phyloP scores from a whole-genome alignment of 495 filamentous ascomycete genomes.

The Chaetomium cochliodes region DNA sequence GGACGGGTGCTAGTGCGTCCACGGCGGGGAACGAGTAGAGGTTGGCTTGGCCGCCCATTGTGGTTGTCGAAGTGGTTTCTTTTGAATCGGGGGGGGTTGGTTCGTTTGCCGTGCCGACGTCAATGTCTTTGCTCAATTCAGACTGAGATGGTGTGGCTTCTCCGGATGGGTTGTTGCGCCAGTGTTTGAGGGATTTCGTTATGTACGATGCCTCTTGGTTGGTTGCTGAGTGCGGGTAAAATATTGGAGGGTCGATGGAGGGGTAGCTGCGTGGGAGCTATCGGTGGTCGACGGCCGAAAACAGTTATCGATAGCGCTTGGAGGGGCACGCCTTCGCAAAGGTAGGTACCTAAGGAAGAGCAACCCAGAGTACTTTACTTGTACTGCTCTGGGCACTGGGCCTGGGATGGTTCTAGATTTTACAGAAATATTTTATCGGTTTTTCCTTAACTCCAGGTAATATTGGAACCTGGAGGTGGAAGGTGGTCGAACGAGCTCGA shows the following conservation, averaged over 20 bases:
- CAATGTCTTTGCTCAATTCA: background rate
- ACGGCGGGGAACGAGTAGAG: constrained; percentile 75
- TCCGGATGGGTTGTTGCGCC: background rate
- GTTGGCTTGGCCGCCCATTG: constrained; percentile 73
- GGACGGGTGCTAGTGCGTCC: constrained; percentile 65
- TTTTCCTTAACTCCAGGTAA: too few species aligned
- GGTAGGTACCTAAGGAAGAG: background rate
- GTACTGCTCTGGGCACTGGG: too few species aligned
- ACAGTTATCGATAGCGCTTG: constrained; percentile 4
- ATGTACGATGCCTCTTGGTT: background rate
- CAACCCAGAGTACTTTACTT: background rate
- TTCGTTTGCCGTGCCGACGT: background rate
- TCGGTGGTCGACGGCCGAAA: background rate
- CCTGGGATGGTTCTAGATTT: too few species aligned
- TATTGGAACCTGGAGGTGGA: too few species aligned
- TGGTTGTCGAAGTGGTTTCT: constrained; percentile 33
- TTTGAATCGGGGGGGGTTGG: background rate
- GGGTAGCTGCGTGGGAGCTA: constrained; percentile 1
- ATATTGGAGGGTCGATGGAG: constrained; percentile 12
- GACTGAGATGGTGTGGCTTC: background rate
- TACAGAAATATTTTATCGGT: too few species aligned
- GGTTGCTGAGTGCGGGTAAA: background rate
- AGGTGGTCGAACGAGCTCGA: too few species aligned
- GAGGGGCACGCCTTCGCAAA: background rate
- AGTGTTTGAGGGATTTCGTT: constrained; percentile 18